phyloP scores from a whole-genome alignment of 345 rosid genomes.

The Eucalyptus sideroxylon region DNA sequence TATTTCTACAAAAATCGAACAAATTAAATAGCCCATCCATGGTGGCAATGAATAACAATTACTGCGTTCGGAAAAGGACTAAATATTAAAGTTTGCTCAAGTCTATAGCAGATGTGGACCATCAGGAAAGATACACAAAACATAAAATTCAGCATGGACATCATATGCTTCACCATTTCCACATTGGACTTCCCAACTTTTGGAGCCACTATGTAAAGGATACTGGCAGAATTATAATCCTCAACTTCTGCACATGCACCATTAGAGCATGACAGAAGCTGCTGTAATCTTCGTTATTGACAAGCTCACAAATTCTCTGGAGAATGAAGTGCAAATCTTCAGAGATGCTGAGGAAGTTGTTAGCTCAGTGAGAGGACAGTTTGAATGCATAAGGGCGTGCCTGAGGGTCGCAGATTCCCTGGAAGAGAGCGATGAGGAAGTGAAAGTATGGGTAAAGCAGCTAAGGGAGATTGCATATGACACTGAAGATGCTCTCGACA shows the following conservation, averaged over 20 bases:
- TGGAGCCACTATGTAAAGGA: not conserved
- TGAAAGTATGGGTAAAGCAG: slow-evolving; percentile 19
- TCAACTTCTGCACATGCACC: not conserved
- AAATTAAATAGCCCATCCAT: not conserved
- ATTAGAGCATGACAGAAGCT: not conserved
- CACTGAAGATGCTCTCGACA: slow-evolving; percentile 20
- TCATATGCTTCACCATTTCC: not conserved
- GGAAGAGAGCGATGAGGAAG: slow-evolving; percentile 4
- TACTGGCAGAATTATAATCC: not conserved
- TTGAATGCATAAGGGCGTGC: slow-evolving; percentile 7
- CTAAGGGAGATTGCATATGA: slow-evolving; percentile 14
- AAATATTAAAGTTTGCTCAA: not conserved
- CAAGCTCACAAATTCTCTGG: not conserved
- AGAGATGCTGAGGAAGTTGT: not conserved
- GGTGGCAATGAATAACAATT: not conserved
- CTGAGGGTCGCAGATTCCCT: slow-evolving; percentile 9
- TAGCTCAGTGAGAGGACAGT: not conserved
- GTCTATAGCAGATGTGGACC: not conserved
- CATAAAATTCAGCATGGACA: not conserved
- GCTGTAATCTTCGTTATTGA: not conserved
- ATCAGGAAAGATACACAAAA: not conserved
- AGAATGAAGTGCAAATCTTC: not conserved
- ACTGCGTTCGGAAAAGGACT: not conserved
- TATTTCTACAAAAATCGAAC: not conserved
- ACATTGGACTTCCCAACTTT: not conserved